Base-by-base conservation (phyloP, 129 eudicot genomes). In the Kitagawia praeruptora region DNA sequence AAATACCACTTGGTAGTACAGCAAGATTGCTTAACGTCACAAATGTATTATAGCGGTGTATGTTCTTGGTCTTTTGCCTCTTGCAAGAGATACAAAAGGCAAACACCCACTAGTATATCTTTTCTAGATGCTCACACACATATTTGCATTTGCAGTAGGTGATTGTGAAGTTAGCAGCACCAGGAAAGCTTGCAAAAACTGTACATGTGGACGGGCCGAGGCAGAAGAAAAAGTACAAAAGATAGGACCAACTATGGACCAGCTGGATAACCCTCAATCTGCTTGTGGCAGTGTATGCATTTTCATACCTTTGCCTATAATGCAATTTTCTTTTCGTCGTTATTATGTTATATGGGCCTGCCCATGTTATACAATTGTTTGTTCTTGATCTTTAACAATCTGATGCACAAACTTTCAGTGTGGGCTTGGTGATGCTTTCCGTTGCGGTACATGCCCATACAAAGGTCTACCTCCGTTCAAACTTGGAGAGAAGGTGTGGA, bases 141-240 rank as follows among this genome's bases (percentile, higher is more conserved):
- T 39, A 0, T 69, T 61, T 45, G 25, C 61, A 75, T 45, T 66
- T 87, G 81, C 85, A 86, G 89, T 83, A 63, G 96, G 85, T 71
- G 98, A 93, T 84, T 93, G 98, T 85, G 98, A 93, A 85, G 91
- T 91, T 82, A 92, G 96, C 77, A 88, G 83, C 78, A 90, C 98
- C 27, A 85, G 88, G 83, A 93, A 93, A 86, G 96, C 98, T 64
- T 93, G 98, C 91, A 93, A 90, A 85, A 93, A 93, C 42, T 93
- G 98, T 85, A 77, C 85, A 23, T 93, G 98, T 81, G 98, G 98
- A 78, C 86, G 98, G 74, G 98, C 98, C 25, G 98, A 90, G 84
- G 92, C 76, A 80, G 98, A 93, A 83, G 90, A 87, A 71, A 90
- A 93, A 81, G 96, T 90, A 64, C 79, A 77, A 77, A 90, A 91